A percentile compares a stretch with the other conserved stretches of the same genome.
phyloP scores from a whole-genome alignment of 1,284 basidiomycete species.

The Boletus sp. region DNA sequence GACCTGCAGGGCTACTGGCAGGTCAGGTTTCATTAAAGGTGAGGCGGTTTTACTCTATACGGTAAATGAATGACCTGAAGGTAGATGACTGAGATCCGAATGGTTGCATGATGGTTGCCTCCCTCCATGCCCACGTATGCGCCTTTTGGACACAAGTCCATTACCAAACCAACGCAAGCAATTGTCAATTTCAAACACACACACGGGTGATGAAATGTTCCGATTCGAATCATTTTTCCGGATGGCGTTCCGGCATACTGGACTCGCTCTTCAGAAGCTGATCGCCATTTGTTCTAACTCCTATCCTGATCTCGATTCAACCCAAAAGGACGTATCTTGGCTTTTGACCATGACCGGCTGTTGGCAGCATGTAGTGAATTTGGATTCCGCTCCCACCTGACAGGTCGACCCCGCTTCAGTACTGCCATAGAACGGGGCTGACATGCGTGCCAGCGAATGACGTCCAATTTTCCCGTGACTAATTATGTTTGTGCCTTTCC shows the following conservation, averaged over 20 bases:
- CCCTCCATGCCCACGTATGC: not conserved
- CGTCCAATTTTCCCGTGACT: not conserved
- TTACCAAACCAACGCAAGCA: conserved; percentile 2
- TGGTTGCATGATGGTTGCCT: conserved; percentile 5
- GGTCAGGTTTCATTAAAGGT: conserved; percentile 5
- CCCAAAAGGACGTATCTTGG: not conserved
- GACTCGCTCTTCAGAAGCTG: not conserved
- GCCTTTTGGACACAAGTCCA: not conserved
- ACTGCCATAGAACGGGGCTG: not conserved
- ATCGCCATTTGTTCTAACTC: not conserved
- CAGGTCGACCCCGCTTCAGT: not conserved
- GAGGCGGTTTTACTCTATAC: conserved; percentile 2
- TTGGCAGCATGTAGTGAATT: conserved; percentile 8
- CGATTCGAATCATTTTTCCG: not conserved
- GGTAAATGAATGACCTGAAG: conserved; percentile 5
- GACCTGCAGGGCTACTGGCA: not conserved
- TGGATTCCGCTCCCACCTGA: conserved; percentile 6
- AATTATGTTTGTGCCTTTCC: conserved; percentile 3
- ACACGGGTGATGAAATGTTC: not conserved
- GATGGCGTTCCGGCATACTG: conserved; percentile 1
- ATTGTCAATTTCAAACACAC: conserved; percentile 1
- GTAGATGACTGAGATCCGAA: conserved; percentile 15
- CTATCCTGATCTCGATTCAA: not conserved
- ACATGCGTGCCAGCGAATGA: conserved; percentile 2
- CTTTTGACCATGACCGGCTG: not conserved